These are phyloP conservation scores for Periconia sp. DNA, from an alignment of 2,329 filamentous ascomycete genomes.

Conservation along the genomic window DNA sequence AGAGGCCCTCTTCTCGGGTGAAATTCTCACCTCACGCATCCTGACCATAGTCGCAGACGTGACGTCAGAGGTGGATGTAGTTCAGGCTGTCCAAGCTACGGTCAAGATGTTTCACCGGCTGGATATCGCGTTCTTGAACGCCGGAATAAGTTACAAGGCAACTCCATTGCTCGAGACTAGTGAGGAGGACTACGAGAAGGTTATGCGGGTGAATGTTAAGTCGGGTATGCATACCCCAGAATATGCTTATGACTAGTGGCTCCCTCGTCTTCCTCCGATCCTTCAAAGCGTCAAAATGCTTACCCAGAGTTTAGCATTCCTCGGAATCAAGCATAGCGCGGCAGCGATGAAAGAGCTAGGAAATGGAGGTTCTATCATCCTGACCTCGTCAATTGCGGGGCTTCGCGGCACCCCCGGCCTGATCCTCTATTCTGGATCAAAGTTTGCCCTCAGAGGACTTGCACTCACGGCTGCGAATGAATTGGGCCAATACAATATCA, in stretches of 20 bases:
- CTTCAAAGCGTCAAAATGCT: slow-evolving; percentile 9
- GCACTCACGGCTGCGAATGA: slow-evolving; percentile 47
- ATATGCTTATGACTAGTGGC: background rate
- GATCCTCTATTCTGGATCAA: slow-evolving; percentile 44
- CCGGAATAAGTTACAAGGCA: slow-evolving; percentile 29
- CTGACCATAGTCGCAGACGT: slow-evolving; percentile 43
- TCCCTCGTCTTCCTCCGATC: background rate
- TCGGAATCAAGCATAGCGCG: slow-evolving; percentile 46
- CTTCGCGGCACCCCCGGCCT: slow-evolving; percentile 46
- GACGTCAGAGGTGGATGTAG: slow-evolving; percentile 40
- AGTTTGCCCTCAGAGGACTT: slow-evolving; percentile 48
- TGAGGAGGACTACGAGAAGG: slow-evolving; percentile 42
- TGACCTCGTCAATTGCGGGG: slow-evolving; percentile 48
- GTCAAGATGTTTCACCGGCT: slow-evolving; percentile 34
- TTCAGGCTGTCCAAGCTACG: slow-evolving; percentile 27
- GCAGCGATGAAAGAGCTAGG: slow-evolving; percentile 39
- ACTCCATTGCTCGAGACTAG: slow-evolving; percentile 45
- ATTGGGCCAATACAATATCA: slow-evolving; percentile 45
- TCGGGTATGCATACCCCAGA: slow-evolving; percentile 33
- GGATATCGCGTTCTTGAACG: slow-evolving; percentile 37
- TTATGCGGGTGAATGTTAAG: slow-evolving; percentile 47
- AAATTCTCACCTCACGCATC: slow-evolving; percentile 30
- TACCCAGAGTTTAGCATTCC: slow-evolving; percentile 32
- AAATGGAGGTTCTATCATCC: slow-evolving; percentile 46
- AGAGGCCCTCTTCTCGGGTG: slow-evolving; percentile 31